Evolutionary conservation across 73 alveolate genomes (phyloP).

Genomic region (Paramecium tetraurelia): DNA sequence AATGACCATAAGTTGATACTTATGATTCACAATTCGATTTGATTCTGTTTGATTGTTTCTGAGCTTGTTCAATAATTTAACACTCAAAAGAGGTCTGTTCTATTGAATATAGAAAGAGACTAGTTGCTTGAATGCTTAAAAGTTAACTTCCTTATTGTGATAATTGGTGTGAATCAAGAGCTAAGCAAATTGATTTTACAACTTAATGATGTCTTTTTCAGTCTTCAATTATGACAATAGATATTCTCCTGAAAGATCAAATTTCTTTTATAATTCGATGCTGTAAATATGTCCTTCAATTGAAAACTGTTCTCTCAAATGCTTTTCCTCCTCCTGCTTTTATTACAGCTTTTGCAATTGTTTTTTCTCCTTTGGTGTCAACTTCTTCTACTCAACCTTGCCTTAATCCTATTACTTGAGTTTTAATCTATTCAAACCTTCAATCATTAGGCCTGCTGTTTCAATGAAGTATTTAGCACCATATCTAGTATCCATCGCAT

Average conservation of each 20-base stretch:
- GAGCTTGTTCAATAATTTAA: constrained; percentile 43
- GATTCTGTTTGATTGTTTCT: neutral
- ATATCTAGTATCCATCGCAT: constrained; percentile 66
- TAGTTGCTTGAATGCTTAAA: constrained; percentile 2
- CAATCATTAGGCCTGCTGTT: constrained; percentile 52
- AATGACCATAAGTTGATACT: neutral
- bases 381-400: constrained; percentile 34
- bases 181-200: constrained; percentile 18
- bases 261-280: constrained; percentile 46
- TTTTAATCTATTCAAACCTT: constrained; percentile 21
- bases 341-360: constrained; percentile 16
- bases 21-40: constrained; percentile 36
- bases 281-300: constrained; percentile 36
- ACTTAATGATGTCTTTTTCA: neutral
- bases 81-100: constrained; percentile 47
- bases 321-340: constrained; percentile 35
- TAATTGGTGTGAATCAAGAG: constrained; percentile 36
- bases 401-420: neutral
- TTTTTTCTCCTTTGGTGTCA: constrained; percentile 46
- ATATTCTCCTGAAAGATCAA: constrained; percentile 53
- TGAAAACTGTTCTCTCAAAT: neutral
- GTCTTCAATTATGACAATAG: neutral
- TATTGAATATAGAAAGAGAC: constrained; percentile 46
- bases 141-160: neutral
- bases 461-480: constrained; percentile 60